These are phyloP conservation scores for Xerocomellus dryophilus DNA, from an alignment of 768 basidiomycete species.

Conservation along the genomic window DNA sequence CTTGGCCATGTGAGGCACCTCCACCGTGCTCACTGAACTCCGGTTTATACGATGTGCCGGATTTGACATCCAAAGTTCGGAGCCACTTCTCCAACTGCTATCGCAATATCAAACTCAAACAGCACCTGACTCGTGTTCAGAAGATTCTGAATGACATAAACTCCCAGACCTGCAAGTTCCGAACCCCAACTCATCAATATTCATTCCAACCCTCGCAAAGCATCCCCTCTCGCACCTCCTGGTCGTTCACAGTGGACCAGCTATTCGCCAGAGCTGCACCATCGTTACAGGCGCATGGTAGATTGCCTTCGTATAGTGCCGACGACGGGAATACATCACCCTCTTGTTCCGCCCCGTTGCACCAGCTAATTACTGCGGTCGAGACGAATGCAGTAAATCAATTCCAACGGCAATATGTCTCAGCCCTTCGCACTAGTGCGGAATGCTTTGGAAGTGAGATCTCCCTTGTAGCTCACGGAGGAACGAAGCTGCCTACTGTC, in stretches of 20 bases:
- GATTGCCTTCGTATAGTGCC: background rate
- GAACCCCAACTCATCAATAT: background rate
- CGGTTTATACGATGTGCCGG: background rate
- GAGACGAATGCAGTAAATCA: slow-evolving; percentile 4
- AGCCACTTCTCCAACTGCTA: slow-evolving; percentile 14
- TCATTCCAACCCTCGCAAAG: background rate
- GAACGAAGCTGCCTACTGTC: background rate
- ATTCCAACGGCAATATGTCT: slow-evolving; percentile 12
- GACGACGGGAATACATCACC: background rate
- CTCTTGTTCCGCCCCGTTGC: background rate
- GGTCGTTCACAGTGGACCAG: background rate
- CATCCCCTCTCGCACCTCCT: background rate
- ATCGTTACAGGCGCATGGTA: background rate
- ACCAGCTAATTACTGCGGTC: slow-evolving; percentile 1
- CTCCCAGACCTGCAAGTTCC: background rate
- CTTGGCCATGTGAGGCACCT: slow-evolving; percentile 22
- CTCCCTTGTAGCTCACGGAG: background rate
- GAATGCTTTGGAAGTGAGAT: slow-evolving; percentile 8
- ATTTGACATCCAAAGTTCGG: background rate
- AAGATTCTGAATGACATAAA: background rate
- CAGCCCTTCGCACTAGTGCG: slow-evolving; percentile 9
- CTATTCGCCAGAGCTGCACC: slow-evolving; percentile 9
- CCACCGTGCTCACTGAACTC: slow-evolving; percentile 1
- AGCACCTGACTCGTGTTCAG: slow-evolving; percentile 14
- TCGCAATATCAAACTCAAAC: slow-evolving; percentile 13